Conservation (phyloP, 257 asterid species). For the Gardenia jasminoides region DNA sequence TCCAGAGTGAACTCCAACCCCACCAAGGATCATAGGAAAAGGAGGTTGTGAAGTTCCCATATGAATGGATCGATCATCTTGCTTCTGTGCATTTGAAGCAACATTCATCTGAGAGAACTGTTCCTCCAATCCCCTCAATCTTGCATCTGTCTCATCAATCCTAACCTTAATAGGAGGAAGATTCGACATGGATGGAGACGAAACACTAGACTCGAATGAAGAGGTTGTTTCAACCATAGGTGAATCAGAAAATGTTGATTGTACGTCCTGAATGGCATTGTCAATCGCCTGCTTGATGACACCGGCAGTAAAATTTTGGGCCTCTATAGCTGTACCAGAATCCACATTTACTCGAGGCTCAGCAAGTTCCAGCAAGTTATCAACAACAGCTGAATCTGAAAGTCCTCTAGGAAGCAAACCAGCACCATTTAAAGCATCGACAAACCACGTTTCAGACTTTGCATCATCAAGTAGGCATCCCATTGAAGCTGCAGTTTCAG, state of each 20-base stretch:
- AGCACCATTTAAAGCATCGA: slow-evolving; percentile 62
- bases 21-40: slow-evolving; percentile 20
- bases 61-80: slow-evolving; percentile 17
- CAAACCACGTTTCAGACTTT: slow-evolving; percentile 77
- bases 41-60: slow-evolving; percentile 24
- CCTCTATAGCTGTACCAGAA: slow-evolving; percentile 31
- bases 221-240: slow-evolving; percentile 47
- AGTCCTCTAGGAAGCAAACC: slow-evolving; percentile 56
- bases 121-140: slow-evolving; percentile 46
- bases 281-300: slow-evolving; percentile 24
- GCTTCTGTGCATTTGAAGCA: slow-evolving; percentile 31
- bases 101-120: slow-evolving; percentile 50
- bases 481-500: slow-evolving; percentile 70
- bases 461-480: slow-evolving; percentile 62
- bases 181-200: slow-evolving; percentile 57
- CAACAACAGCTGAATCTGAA: slow-evolving; percentile 59
- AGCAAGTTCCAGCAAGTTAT: slow-evolving; percentile 45
- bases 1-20: slow-evolving; percentile 21
- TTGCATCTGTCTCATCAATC: slow-evolving; percentile 36
- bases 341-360: slow-evolving; percentile 18
- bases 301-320: slow-evolving; percentile 21
- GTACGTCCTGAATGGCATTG: slow-evolving; percentile 17
- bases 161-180: slow-evolving; percentile 56
- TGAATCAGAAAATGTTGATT: slow-evolving; percentile 23
- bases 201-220: slow-evolving; percentile 53